Evolutionary conservation across 352 stramenopile genomes (phyloP).

Genomic region (Globisporangium iwayamae): DNA sequence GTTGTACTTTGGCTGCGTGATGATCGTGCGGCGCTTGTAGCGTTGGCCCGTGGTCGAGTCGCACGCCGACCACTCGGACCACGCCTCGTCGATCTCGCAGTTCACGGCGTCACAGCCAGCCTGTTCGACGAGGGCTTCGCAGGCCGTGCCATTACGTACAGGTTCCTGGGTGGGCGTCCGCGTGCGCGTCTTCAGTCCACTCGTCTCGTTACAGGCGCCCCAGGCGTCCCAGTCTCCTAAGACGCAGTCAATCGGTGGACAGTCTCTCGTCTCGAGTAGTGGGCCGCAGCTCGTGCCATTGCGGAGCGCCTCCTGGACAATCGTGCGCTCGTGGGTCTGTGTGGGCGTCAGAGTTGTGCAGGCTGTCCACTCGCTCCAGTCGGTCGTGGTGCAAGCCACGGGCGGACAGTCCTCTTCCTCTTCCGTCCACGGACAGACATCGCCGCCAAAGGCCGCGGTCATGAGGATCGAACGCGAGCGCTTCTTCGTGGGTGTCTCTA

Average conservation of each 20-base stretch:
- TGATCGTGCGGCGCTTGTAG: conserved; percentile 33
- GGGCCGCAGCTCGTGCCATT: conserved; percentile 31
- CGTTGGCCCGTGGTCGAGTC: conserved; percentile 30
- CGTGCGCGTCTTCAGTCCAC: conserved; percentile 22
- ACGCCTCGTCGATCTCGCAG: conserved; percentile 20
- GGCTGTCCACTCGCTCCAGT: conserved; percentile 41
- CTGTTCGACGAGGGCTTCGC: conserved; percentile 28
- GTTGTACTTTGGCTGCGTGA: conserved; percentile 29
- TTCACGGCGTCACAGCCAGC: conserved; percentile 18
- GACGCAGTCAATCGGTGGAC: conserved; percentile 44
- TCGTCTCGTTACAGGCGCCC: conserved; percentile 27
- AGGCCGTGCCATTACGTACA: conserved; percentile 29
- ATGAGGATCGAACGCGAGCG: conserved; percentile 28
- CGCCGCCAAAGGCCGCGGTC: conserved; percentile 21
- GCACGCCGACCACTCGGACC: conserved; percentile 41
- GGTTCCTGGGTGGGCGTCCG: conserved; percentile 21
- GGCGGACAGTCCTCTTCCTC: conserved; percentile 38
- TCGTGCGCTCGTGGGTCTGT: conserved; percentile 34
- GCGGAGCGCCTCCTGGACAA: conserved; percentile 34
- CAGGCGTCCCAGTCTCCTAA: conserved; percentile 28
- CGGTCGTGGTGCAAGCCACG: conserved; percentile 34
- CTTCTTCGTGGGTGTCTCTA: conserved; percentile 22
- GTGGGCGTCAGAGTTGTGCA: conserved; percentile 42
- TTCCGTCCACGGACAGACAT: conserved; percentile 26
- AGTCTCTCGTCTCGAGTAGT: conserved; percentile 26